Conservation (phyloP, 2,329 filamentous ascomycete genomes). For the Aureobasidium leucospermi region DNA sequence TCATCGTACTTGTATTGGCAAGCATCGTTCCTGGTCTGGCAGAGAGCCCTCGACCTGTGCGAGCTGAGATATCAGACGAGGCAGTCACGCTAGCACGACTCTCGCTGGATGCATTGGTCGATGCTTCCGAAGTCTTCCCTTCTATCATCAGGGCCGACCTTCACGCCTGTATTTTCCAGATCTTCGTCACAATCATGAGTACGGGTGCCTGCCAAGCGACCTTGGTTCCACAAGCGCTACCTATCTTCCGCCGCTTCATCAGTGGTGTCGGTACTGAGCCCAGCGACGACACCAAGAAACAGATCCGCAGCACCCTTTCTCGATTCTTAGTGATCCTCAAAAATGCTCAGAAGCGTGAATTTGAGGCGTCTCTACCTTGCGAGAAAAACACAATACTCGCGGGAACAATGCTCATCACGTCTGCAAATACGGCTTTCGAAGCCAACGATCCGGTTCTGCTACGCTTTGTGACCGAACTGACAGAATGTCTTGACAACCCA, state of each 20-base stretch:
- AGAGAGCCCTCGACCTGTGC: conserved; percentile 38
- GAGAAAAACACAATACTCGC: conserved; percentile 91
- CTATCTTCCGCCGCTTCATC: conserved; percentile 87
- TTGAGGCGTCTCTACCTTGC: conserved; percentile 70
- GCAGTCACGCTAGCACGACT: conserved; percentile 71
- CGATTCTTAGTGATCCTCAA: conserved; percentile 76
- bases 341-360: conserved; percentile 67
- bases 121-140: conserved; percentile 92
- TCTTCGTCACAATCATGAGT: conserved; percentile 86
- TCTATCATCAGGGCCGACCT: conserved; percentile 94
- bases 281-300: conserved; percentile 49
- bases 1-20: conserved; percentile 87
- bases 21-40: conserved; percentile 78
- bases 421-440: conserved; percentile 59
- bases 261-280: conserved; percentile 55
- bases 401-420: conserved; percentile 81
- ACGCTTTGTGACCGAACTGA: conserved; percentile 69
- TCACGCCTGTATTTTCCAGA: conserved; percentile 93
- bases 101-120: conserved; percentile 79
- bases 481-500: conserved; percentile 74
- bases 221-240: conserved; percentile 81
- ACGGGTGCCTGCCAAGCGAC: conserved; percentile 80
- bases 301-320: conserved; percentile 74
- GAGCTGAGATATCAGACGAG: conserved; percentile 67
- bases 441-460: conserved; percentile 56